These are phyloP conservation scores for Diplosphaera chodatii DNA, from an alignment of 139 green algal genomes.

Conservation along the genomic window DNA sequence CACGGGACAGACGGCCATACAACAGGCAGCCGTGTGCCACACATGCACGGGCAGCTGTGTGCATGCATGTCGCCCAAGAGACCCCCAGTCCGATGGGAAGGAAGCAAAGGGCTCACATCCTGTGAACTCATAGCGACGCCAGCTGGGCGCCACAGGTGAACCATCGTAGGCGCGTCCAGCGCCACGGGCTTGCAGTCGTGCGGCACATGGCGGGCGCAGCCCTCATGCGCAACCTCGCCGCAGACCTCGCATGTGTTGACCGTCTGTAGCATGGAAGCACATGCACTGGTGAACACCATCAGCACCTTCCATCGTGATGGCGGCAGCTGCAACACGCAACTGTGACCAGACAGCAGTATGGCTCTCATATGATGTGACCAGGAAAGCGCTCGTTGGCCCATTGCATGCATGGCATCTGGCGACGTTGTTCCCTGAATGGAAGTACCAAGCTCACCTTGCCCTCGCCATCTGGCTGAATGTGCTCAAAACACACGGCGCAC, in stretches of 20 bases:
- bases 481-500: conserved; percentile 27
- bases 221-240: conserved; percentile 47
- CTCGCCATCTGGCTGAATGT: conserved; percentile 8
- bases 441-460: not conserved
- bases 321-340: too few species aligned
- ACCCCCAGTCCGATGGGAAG: too few species aligned
- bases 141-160: conserved; percentile 29
- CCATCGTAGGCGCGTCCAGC: conserved; percentile 2
- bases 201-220: conserved; percentile 33
- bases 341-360: too few species aligned
- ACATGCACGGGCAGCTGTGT: too few species aligned
- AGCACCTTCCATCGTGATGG: too few species aligned
- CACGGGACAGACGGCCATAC: not conserved
- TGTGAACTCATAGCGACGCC: conserved; percentile 20
- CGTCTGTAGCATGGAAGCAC: not conserved
- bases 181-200: conserved; percentile 37
- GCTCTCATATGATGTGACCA: too few species aligned
- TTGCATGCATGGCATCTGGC: too few species aligned
- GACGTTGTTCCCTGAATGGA: too few species aligned
- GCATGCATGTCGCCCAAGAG: too few species aligned
- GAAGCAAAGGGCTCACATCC: conserved; percentile 1
- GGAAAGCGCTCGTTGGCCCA: too few species aligned
- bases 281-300: not conserved
- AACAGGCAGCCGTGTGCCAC: not conserved
- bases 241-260: conserved; percentile 50